Conservation (phyloP, 768 basidiomycete genomes). For the Pisolithus marmoratus region DNA sequence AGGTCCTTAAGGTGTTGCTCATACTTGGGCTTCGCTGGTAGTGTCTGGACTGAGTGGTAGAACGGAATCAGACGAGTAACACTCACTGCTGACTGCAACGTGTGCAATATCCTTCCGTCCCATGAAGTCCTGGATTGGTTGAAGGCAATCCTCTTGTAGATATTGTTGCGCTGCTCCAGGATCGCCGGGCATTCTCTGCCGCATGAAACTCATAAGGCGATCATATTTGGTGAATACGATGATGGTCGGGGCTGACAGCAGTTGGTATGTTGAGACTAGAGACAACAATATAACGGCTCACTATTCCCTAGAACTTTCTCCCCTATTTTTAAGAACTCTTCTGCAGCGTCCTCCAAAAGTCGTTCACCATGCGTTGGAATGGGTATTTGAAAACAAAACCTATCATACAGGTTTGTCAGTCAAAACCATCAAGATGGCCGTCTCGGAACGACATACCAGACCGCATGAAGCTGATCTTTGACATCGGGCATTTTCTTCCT, state of each 20-base stretch:
- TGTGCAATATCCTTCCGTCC: too few relatives aligned
- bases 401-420: not conserved
- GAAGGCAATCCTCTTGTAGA: not conserved
- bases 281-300: not conserved
- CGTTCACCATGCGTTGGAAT: not conserved
- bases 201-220: constrained; percentile 3
- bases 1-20: too few relatives aligned
- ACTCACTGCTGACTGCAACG: too few relatives aligned
- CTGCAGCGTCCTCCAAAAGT: constrained; percentile 1
- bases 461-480: constrained; percentile 8
- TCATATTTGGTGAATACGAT: constrained; percentile 1
- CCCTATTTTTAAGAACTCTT: not conserved
- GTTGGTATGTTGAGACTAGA: not conserved
- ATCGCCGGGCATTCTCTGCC: not conserved
- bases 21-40: too few relatives aligned
- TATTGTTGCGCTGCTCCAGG: not conserved
- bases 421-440: not conserved
- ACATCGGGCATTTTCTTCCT: not conserved
- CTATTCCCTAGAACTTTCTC: constrained; percentile 1
- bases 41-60: too few relatives aligned
- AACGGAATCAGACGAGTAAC: too few relatives aligned
- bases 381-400: constrained; percentile 2
- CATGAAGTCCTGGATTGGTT: too few relatives aligned
- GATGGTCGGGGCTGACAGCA: not conserved
- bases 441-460: constrained; percentile 6